Conservation (phyloP, 805 yeast species). For the Brettanomyces nanus region DNA sequence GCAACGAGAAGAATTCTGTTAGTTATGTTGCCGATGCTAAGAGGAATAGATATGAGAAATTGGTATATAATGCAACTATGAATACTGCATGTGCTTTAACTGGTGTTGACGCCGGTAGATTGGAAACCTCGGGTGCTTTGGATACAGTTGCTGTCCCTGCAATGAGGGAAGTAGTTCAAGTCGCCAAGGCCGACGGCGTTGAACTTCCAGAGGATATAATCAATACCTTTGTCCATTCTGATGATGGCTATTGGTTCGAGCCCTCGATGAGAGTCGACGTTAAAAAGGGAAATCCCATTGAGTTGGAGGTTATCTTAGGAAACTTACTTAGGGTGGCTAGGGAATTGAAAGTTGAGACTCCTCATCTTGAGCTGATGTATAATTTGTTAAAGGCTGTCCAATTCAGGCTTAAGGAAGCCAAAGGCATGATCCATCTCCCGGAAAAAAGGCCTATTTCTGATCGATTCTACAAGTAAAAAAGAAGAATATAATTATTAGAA, state of each 20-base stretch:
- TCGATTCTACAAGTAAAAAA: too few species aligned
- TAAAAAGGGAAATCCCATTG: constrained; percentile 58
- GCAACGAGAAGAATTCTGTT: constrained; percentile 34
- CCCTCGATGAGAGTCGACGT: constrained; percentile 74
- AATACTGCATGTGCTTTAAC: constrained; percentile 43
- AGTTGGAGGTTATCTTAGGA: constrained; percentile 65
- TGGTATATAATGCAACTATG: constrained; percentile 61
- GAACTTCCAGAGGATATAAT: constrained; percentile 42
- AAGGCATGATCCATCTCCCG: constrained; percentile 39
- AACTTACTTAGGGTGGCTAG: constrained; percentile 48
- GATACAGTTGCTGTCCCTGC: constrained; percentile 28
- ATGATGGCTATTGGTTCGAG: constrained; percentile 49
- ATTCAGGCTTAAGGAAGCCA: constrained; percentile 48
- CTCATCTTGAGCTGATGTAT: constrained; percentile 52
- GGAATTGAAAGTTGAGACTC: constrained; percentile 43
- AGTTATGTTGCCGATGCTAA: constrained; percentile 36
- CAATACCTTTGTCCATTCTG: constrained; percentile 44
- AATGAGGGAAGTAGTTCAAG: constrained; percentile 32
- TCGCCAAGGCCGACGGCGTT: constrained; percentile 65
- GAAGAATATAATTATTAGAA: too few species aligned
- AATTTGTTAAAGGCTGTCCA: constrained; percentile 53
- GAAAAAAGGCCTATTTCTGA: constrained; percentile 29
- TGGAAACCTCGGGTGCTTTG: constrained; percentile 19
- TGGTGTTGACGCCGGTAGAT: constrained; percentile 30
- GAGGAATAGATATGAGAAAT: constrained; percentile 54